phyloP scores from a whole-genome alignment of 495 filamentous ascomycete species.

The Hyaloscypha bicolor region DNA sequence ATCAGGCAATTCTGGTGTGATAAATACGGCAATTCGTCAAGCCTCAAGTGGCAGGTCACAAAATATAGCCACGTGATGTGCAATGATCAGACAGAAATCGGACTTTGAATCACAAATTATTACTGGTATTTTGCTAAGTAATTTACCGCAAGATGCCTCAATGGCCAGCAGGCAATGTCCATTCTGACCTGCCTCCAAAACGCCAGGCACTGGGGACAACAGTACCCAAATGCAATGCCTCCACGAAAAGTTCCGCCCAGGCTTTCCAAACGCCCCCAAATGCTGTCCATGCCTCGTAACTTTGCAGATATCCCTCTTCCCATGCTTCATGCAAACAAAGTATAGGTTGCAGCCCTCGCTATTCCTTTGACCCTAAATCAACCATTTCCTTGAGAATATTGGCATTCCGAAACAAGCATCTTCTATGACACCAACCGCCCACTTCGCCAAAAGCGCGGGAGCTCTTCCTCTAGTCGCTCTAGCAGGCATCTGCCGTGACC shows the following conservation, averaged over 20 bases:
- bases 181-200: conserved; percentile 20
- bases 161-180: conserved; percentile 11
- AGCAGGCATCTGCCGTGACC: conserved; percentile 29
- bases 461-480: conserved; percentile 17
- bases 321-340: neutral
- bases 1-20: neutral
- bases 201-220: conserved; percentile 2
- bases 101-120: neutral
- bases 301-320: conserved; percentile 11
- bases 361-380: neutral
- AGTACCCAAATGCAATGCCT: conserved; percentile 18
- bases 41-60: neutral
- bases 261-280: conserved; percentile 18
- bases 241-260: neutral
- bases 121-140: conserved; percentile 3
- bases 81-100: neutral
- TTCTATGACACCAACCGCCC: neutral
- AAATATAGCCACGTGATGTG: neutral
- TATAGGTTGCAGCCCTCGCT: neutral
- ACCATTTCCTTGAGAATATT: neutral
- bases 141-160: neutral
- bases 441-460: neutral
- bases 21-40: neutral
- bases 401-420: neutral
- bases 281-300: conserved; percentile 15